Conservation (phyloP, 2,329 filamentous ascomycete genomes). For the Pseudogymnoascus sp. region DNA sequence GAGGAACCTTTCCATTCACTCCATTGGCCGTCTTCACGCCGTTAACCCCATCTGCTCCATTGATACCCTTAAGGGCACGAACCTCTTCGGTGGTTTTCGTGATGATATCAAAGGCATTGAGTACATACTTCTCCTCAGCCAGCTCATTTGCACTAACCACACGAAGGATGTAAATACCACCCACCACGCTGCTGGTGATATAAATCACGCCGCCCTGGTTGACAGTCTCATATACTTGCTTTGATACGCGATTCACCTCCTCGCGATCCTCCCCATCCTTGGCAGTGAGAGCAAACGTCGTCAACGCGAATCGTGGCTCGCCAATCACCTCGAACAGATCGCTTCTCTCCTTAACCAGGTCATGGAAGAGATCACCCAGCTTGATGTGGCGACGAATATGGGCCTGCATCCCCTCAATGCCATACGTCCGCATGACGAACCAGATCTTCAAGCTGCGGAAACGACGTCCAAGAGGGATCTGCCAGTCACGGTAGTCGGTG, state of each 20-base stretch:
- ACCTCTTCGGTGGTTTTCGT: constrained; percentile 35
- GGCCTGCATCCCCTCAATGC: constrained; percentile 62
- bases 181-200: constrained; percentile 68
- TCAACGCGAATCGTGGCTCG: constrained; percentile 67
- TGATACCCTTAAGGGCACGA: constrained; percentile 14
- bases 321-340: constrained; percentile 74
- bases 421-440: constrained; percentile 84
- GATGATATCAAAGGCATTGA: constrained; percentile 65
- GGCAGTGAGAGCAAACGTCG: constrained; percentile 60
- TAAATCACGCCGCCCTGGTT: constrained; percentile 72
- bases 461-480: constrained; percentile 81
- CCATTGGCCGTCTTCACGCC: constrained; percentile 11
- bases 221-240: constrained; percentile 65
- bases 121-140: constrained; percentile 64
- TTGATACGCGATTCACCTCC: constrained; percentile 59
- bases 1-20: background rate
- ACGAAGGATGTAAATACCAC: constrained; percentile 67
- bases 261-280: constrained; percentile 32
- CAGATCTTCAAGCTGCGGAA: constrained; percentile 90
- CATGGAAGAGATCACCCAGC: constrained; percentile 62
- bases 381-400: constrained; percentile 63
- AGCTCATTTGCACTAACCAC: constrained; percentile 66
- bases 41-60: constrained; percentile 7
- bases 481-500: constrained; percentile 95
- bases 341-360: constrained; percentile 43